These are phyloP conservation scores for Rhexocercosporidium sp. DNA, from an alignment of 2,329 filamentous ascomycete genomes.

Conservation along the genomic window DNA sequence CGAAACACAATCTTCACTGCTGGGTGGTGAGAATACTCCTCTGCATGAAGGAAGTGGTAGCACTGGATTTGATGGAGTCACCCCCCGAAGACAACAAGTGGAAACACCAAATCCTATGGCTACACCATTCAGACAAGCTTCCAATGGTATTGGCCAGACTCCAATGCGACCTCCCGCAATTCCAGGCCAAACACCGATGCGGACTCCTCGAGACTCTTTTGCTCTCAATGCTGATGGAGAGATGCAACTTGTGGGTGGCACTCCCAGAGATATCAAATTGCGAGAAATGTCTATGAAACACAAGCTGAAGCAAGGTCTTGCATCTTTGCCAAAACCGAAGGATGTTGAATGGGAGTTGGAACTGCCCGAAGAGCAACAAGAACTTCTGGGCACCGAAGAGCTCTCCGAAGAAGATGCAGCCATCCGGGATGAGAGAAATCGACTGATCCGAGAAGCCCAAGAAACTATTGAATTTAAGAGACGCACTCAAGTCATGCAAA, in stretches of 20 bases:
- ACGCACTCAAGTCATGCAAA: slow-evolving; percentile 91
- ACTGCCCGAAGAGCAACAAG: slow-evolving; percentile 80
- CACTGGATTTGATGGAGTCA: slow-evolving; percentile 85
- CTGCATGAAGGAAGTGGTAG: slow-evolving; percentile 81
- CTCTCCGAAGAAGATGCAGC: slow-evolving; percentile 66
- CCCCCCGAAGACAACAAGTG: slow-evolving; percentile 78
- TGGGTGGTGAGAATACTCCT: slow-evolving; percentile 93
- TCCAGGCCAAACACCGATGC: slow-evolving; percentile 81
- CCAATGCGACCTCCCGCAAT: slow-evolving; percentile 61
- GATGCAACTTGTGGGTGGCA: slow-evolving; percentile 72
- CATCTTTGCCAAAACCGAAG: slow-evolving; percentile 87
- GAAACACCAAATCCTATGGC: slow-evolving; percentile 96
- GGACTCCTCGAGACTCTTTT: slow-evolving; percentile 87
- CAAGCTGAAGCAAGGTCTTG: slow-evolving; percentile 74
- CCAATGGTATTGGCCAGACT: slow-evolving; percentile 70
- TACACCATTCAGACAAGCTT: slow-evolving; percentile 75
- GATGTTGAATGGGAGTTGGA: slow-evolving; percentile 95
- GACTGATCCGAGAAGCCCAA: slow-evolving; percentile 72
- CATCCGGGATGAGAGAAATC: slow-evolving; percentile 79
- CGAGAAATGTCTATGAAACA: slow-evolving; percentile 72
- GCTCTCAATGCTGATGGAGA: slow-evolving; percentile 74
- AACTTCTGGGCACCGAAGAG: slow-evolving; percentile 56
- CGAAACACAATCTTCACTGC: slow-evolving; percentile 88
- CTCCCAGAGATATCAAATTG: slow-evolving; percentile 76
- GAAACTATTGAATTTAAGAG: slow-evolving; percentile 76